Evolutionary conservation across 208 protist species (phyloP), one percentile per base, ranked within the genome.

Genomic region (Porcisia hertigi): DNA sequence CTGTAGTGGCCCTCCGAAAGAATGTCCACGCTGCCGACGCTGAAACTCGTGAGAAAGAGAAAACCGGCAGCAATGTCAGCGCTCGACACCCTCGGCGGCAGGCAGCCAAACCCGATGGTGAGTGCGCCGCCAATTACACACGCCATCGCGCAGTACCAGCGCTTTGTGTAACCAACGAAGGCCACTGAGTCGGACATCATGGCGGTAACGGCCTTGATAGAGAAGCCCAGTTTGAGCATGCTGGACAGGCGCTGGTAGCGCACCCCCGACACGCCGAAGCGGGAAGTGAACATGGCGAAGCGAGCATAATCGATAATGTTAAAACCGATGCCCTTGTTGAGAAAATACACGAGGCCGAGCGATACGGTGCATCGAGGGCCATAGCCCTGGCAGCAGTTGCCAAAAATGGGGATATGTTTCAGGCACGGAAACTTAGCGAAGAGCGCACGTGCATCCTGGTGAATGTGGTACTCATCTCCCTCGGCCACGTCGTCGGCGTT

Each of bases 1-100:
- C 86, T 94, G 88, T 96, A 96, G 77, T 91, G 86, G 6, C 92
- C 92, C 64, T 96, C 86, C 2, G 88, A 92, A 14, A 96, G 87
- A 59, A 93, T 93, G 71, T 96, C 92, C 47, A 96, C 80, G 70
- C 88, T 92, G 3, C 82, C 86, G 72, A 89, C 84, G 67, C 82
- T 79, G 75, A 88, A 91, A 64, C 73, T 71, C 52, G 83, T 87
- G 54, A 94, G 75, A 66, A 94, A 94, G 81, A 92, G 70, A 63
- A 96, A 84, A 5, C 73, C 86, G 41, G 77, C 86, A 18, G 80
- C 88, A 18, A 81, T 73, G 47, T 86, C 58, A 59, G 85, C 89
- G 39, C 80, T 85, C 1, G 82, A 84, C 30, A 49, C 34, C 72
- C 77, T 81, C 60, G 54, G 43, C 47, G 89, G 89, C 34, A 94